These are phyloP conservation scores for Umbellularia californica DNA, from an alignment of 164 flowering plant species.

Conservation along the genomic window DNA sequence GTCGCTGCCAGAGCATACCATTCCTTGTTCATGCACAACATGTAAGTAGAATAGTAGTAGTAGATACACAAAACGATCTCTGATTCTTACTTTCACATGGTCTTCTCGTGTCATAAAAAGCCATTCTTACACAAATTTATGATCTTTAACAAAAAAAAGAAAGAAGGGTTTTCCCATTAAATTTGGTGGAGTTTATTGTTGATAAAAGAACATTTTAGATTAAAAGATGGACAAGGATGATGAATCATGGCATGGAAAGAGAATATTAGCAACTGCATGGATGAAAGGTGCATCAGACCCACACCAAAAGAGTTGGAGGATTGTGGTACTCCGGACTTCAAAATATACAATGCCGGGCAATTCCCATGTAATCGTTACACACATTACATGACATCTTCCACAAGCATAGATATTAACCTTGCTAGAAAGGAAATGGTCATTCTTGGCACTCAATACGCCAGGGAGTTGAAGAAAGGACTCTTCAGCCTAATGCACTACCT, in stretches of 20 bases:
- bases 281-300: constrained; percentile 98
- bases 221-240: neutral
- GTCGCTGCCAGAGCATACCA: constrained; percentile 99
- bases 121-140: constrained; percentile 20
- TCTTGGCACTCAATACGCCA: constrained; percentile 98
- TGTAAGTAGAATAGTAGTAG: constrained; percentile 49
- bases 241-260: constrained; percentile 17
- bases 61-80: neutral
- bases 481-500: constrained; percentile 97
- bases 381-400: constrained; percentile 98
- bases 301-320: constrained; percentile 96
- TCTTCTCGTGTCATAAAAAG: constrained; percentile 37
- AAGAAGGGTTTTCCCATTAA: too few relatives aligned
- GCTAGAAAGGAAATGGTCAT: constrained; percentile 97
- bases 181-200: neutral
- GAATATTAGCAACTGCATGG: constrained; percentile 43
- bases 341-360: constrained; percentile 97
- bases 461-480: constrained; percentile 99
- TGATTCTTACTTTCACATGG: neutral
- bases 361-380: constrained; percentile 99
- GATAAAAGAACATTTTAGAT: neutral
- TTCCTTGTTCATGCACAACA: constrained; percentile 98
- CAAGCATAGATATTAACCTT: constrained; percentile 92
- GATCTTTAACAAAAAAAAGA: too few relatives aligned
- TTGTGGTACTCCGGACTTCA: constrained; percentile 98